Base-by-base conservation (phyloP, 345 rosid species). In the Jatropha curcas region DNA sequence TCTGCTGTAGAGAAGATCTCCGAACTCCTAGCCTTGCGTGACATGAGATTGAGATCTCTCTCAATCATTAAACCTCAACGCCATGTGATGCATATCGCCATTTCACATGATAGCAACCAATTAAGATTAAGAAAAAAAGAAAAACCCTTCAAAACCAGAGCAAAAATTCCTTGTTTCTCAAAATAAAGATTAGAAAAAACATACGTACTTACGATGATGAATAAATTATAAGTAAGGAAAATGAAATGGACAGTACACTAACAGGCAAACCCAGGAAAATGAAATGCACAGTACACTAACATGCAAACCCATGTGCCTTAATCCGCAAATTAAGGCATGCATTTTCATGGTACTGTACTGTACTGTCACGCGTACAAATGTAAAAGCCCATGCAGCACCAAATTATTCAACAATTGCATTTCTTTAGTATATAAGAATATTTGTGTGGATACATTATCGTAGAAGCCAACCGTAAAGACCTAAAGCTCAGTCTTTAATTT, bases 101-200 rank as follows among this genome's bases (percentile, higher is more conserved):
- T 1, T 73, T 73, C 81, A 73, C 71, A 73, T 78, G 65, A 41
- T 41, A 8, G 11, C 11, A 41, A 41, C 45, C 11, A 9, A 10
- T 41, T 9, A 41, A 41, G n/a, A n/a, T n/a, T n/a, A n/a, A n/a
- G n/a, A n/a, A n/a, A n/a, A n/a, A n/a, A n/a, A n/a, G n/a, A n/a
- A n/a, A n/a, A n/a, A n/a, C n/a, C n/a, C n/a, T n/a, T n/a, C n/a
- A n/a, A 55, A 13, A 67, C 55, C 22, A 31, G 48, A 19, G 71
- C 74, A 56, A 71, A 79, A 75, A 77, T 57, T 62, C 79, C 59
- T 56, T 39, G 63, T 63, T 67, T 71, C 67, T 75, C 68, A 53
- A 75, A 71, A 60, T 55, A 45, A 55, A 19, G 65, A 56, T 51
- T 50, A 43, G 63, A 70, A 8, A 22, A 43, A 33, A 37, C 43